Percentiles rank a stretch among this genome's conserved stretches.
Evolutionary conservation across 140 eudicot species (phyloP).

Genomic region (Senecio squalidus): DNA sequence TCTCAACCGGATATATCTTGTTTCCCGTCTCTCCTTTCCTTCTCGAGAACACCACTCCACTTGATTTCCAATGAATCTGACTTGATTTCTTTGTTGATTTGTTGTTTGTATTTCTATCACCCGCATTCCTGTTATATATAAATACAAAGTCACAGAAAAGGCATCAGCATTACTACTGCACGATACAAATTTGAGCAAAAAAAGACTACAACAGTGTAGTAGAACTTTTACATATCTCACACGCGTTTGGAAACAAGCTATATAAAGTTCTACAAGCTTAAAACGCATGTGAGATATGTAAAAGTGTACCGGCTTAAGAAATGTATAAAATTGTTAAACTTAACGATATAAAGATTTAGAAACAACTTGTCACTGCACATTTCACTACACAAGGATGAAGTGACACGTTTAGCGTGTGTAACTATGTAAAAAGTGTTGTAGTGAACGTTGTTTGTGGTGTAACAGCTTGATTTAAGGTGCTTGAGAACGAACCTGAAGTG

Average conservation of each 20-base stretch:
- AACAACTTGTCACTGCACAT: background rate
- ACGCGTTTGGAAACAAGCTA: background rate
- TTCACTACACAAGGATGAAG: background rate
- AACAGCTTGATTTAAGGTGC: background rate
- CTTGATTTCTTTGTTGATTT: background rate
- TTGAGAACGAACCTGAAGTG: conserved; percentile 47
- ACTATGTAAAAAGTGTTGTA: background rate
- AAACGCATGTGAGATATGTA: background rate
- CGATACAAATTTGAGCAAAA: background rate
- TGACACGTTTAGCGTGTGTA: background rate
- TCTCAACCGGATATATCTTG: conserved; percentile 47
- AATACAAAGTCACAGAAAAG: background rate
- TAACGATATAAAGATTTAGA: background rate
- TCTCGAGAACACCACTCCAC: conserved; percentile 14
- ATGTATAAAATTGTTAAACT: background rate
- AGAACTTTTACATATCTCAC: background rate
- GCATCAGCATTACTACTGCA: background rate
- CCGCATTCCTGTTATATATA: conserved; percentile 15
- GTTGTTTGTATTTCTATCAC: conserved; percentile 18
- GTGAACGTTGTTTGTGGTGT: background rate
- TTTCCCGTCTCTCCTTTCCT: conserved; percentile 24
- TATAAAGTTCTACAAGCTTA: background rate
- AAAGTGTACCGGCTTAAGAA: background rate
- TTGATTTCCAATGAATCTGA: conserved; percentile 24
- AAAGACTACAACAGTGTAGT: background rate